Conservation (phyloP, 1,284 basidiomycete genomes). For the Pholiota adiposa region DNA sequence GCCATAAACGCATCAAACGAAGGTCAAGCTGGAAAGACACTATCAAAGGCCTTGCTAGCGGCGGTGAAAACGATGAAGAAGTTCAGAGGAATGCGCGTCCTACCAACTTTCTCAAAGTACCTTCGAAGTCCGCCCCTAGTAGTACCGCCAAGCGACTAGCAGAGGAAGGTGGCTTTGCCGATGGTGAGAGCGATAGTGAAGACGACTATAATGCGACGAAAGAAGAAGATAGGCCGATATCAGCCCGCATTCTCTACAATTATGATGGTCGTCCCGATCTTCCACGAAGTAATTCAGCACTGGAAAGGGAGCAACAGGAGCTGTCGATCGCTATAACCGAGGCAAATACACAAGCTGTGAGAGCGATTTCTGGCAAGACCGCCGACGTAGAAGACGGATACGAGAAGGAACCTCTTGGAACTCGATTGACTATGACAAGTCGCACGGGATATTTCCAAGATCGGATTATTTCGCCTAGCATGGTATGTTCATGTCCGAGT, state of each 20-base stretch:
- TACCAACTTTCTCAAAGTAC: slow-evolving; percentile 20
- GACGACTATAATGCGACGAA: slow-evolving; percentile 45
- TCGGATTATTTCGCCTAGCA: slow-evolving; percentile 86
- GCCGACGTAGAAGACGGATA: slow-evolving; percentile 32
- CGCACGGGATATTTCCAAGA: slow-evolving; percentile 95
- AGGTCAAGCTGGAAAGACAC: slow-evolving; percentile 63
- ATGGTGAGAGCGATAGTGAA: slow-evolving; percentile 56
- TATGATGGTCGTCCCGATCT: slow-evolving; percentile 34
- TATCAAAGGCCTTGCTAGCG: slow-evolving; percentile 48
- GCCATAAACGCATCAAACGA: slow-evolving; percentile 53
- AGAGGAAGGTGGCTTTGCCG: slow-evolving; percentile 50
- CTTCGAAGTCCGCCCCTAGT: slow-evolving; percentile 21
- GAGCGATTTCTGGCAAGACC: slow-evolving; percentile 32
- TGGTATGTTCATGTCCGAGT: slow-evolving; percentile 62
- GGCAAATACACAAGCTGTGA: slow-evolving; percentile 49
- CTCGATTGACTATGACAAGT: slow-evolving; percentile 94
- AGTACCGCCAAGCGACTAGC: slow-evolving; percentile 24
- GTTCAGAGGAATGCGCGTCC: slow-evolving; percentile 22
- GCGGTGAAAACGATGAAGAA: slow-evolving; percentile 36
- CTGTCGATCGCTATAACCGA: slow-evolving; percentile 52
- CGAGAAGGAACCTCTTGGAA: slow-evolving; percentile 67
- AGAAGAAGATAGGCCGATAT: slow-evolving; percentile 66
- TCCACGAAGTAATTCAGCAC: slow-evolving; percentile 33
- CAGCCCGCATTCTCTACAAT: slow-evolving; percentile 62
- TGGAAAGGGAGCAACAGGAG: slow-evolving; percentile 53